Conservation (phyloP, 305 asterid genomes). For the Fraxinus greggii region DNA sequence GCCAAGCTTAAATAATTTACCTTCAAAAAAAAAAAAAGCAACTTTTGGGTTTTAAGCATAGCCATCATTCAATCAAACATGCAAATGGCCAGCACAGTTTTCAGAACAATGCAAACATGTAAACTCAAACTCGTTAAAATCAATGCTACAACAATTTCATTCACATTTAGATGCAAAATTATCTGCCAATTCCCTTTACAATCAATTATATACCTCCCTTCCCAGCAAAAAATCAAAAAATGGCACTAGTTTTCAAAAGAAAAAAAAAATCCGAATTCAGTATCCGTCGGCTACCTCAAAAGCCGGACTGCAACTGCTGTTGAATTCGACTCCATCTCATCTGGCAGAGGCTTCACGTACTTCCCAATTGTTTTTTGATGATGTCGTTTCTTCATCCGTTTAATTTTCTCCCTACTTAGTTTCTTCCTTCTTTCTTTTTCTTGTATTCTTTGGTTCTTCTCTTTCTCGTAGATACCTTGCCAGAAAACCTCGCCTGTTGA, state of each 20-base stretch:
- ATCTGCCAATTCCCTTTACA: slow-evolving; percentile 2
- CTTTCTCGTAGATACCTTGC: slow-evolving; percentile 76
- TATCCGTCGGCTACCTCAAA: slow-evolving; percentile 29
- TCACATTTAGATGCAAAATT: neutral
- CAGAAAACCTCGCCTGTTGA: slow-evolving; percentile 85
- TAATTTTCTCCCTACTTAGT: slow-evolving; percentile 69
- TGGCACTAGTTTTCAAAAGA: neutral
- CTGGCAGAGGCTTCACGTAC: slow-evolving; percentile 73
- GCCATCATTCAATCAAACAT: neutral
- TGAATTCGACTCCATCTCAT: slow-evolving; percentile 36
- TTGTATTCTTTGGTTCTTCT: slow-evolving; percentile 47
- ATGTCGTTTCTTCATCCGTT: slow-evolving; percentile 60
- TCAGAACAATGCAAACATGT: neutral
- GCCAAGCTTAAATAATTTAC: neutral
- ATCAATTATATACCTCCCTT: neutral
- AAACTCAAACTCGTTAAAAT: neutral
- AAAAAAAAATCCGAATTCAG: neutral
- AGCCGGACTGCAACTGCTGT: slow-evolving; percentile 21
- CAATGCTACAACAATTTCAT: neutral
- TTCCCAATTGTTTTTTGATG: slow-evolving; percentile 76
- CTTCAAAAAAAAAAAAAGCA: neutral
- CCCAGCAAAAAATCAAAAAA: slow-evolving; percentile 6
- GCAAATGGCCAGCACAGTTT: neutral
- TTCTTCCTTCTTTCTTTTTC: slow-evolving; percentile 68
- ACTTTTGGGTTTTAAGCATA: neutral